Percentiles rank a stretch among this genome's conserved stretches.
Evolutionary conservation across 768 basidiomycete species (phyloP).

Genomic region (Candolleomyces eurysporus): DNA sequence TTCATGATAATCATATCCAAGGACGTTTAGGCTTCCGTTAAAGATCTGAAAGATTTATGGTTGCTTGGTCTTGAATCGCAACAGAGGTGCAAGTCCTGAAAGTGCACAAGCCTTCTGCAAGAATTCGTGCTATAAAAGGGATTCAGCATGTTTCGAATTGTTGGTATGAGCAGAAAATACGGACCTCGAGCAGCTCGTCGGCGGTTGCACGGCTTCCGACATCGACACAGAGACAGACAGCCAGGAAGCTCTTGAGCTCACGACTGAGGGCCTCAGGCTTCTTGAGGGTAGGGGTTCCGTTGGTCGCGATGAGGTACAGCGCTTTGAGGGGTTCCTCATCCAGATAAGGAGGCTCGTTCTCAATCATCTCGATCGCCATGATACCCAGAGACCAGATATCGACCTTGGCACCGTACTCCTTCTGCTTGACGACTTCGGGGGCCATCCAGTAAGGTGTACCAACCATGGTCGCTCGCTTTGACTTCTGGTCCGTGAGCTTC

Average conservation of each 20-base stretch:
- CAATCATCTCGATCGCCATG: constrained; percentile 99
- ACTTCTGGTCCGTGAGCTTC: constrained; percentile 94
- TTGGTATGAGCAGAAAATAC: constrained; percentile 23
- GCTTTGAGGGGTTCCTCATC: constrained; percentile 96
- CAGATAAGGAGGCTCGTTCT: constrained; percentile 94
- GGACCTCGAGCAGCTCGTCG: constrained; percentile 77
- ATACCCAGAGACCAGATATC: constrained; percentile 97
- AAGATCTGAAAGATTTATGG: constrained; percentile 28
- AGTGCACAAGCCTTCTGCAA: constrained; percentile 84
- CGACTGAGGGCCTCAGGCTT: constrained; percentile 88
- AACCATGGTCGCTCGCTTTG: constrained; percentile 97
- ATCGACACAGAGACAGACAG: constrained; percentile 97
- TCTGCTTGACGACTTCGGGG: constrained; percentile 96
- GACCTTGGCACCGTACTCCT: constrained; percentile 95
- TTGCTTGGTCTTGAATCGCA: constrained; percentile 76
- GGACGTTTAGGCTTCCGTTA: background rate
- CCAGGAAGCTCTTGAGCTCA: constrained; percentile 94
- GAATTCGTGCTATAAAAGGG: constrained; percentile 78
- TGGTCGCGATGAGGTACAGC: constrained; percentile 93
- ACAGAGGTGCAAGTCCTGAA: constrained; percentile 78
- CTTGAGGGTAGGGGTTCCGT: constrained; percentile 97
- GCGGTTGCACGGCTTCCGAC: constrained; percentile 91
- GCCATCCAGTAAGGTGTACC: constrained; percentile 99
- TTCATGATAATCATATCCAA: background rate
- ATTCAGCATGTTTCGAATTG: constrained; percentile 6